Evolutionary conservation across 148 eudicot species (phyloP).

Genomic region (Arctostaphylos glauca): DNA sequence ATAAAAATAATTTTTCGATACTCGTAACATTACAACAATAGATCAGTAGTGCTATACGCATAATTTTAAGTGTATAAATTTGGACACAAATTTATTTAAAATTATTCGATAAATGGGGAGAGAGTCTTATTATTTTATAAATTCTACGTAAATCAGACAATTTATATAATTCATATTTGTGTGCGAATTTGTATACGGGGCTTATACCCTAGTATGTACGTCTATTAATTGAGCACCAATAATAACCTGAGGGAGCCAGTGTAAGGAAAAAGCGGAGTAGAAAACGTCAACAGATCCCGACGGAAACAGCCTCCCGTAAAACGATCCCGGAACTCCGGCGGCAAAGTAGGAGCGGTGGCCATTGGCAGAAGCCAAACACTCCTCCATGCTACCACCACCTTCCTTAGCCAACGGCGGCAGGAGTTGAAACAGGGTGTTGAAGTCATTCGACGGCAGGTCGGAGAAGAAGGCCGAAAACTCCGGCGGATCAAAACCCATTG

Average conservation of each 20-base stretch:
- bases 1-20: no score
- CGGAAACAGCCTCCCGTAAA: slow-evolving; percentile 82
- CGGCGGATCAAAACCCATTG: slow-evolving; percentile 49
- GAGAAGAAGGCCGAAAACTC: slow-evolving; percentile 91
- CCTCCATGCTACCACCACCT: slow-evolving; percentile 64
- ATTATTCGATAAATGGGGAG: neutral
- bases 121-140: no score
- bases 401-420: slow-evolving; percentile 51
- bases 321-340: slow-evolving; percentile 88
- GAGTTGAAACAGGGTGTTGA: slow-evolving; percentile 92
- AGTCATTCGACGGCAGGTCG: slow-evolving; percentile 91
- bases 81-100: no score
- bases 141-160: no score
- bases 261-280: slow-evolving; percentile 88
- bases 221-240: neutral
- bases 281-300: slow-evolving; percentile 67
- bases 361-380: slow-evolving; percentile 60
- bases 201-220: no score
- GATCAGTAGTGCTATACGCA: no score
- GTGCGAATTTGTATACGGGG: no score
- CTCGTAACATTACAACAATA: no score
- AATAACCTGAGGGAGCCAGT: slow-evolving; percentile 89
- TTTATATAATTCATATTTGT: no score
- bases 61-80: no score
- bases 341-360: slow-evolving; percentile 74